Evolutionary conservation across 1,284 basidiomycete species (phyloP).

Genomic region (Xerocomus amazonicus): DNA sequence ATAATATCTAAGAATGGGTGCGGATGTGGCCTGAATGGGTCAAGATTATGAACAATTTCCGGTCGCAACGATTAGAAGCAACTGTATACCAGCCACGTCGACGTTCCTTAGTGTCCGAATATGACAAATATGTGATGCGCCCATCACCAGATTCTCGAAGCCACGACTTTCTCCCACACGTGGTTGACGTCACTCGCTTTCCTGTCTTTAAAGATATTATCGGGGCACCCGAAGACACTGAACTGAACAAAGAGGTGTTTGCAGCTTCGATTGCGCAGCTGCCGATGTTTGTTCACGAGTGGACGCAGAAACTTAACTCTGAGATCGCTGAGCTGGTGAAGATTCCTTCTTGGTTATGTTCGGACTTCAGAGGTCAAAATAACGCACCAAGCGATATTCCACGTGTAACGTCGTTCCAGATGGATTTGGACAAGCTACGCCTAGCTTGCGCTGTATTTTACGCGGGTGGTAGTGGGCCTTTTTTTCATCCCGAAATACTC

Average conservation of each 20-base stretch:
- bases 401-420: neutral
- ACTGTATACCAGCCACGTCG: conserved; percentile 18
- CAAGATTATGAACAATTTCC: conserved; percentile 16
- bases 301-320: conserved; percentile 13
- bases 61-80: conserved; percentile 6
- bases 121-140: conserved; percentile 9
- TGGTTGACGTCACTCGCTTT: conserved; percentile 14
- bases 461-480: neutral
- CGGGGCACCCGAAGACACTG: conserved; percentile 5
- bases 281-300: conserved; percentile 16
- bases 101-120: conserved; percentile 7
- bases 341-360: conserved; percentile 6
- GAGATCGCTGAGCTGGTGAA: conserved; percentile 15
- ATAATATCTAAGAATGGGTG: conserved; percentile 13
- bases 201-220: conserved; percentile 17
- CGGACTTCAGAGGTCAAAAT: neutral
- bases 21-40: conserved; percentile 6
- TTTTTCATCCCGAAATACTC: conserved; percentile 8
- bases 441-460: conserved; percentile 19
- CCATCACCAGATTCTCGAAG: conserved; percentile 6
- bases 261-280: conserved; percentile 18
- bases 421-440: conserved; percentile 5
- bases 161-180: conserved; percentile 20
- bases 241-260: conserved; percentile 6
- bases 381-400: neutral